Percentiles rank a stretch among this genome's conserved stretches.
phyloP scores from a whole-genome alignment of 495 filamentous ascomycete species.

The Cercophora sp. region DNA sequence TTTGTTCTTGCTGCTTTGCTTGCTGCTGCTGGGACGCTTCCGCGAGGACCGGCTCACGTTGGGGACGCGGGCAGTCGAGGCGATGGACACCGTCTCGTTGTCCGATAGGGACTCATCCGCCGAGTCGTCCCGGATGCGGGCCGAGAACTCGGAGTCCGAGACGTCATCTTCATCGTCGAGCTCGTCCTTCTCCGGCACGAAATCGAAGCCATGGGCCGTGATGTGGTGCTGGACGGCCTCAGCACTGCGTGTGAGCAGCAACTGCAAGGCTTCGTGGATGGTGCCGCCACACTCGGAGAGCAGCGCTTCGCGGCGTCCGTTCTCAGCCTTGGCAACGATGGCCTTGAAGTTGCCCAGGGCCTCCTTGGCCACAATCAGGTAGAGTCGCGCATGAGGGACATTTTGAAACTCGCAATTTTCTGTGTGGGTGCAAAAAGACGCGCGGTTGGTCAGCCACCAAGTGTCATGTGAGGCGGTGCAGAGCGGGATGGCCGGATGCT shows the following conservation, averaged over 20 bases:
- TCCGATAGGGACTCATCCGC: conserved; percentile 32
- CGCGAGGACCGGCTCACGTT: background rate
- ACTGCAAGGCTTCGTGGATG: conserved; percentile 19
- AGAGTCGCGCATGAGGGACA: conserved; percentile 22
- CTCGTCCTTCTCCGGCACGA: conserved; percentile 13
- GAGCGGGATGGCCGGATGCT: background rate
- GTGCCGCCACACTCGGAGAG: conserved; percentile 25
- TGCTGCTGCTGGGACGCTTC: background rate
- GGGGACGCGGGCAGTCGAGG: conserved; percentile 7
- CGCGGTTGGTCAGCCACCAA: background rate
- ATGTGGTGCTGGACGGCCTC: conserved; percentile 38
- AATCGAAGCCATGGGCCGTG: conserved; percentile 31
- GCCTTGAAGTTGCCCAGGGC: conserved; percentile 31
- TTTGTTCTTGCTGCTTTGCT: conserved; percentile 7
- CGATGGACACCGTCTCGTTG: conserved; percentile 23
- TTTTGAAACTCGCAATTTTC: conserved; percentile 41
- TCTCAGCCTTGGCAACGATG: conserved; percentile 25
- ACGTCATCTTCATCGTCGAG: conserved; percentile 14
- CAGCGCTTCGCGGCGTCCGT: conserved; percentile 27
- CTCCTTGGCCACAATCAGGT: conserved; percentile 33
- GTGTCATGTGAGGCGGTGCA: background rate
- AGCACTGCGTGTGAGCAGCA: conserved; percentile 33
- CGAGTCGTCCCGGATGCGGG: conserved; percentile 19
- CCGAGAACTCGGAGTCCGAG: conserved; percentile 22
- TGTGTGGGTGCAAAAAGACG: conserved; percentile 13